These are phyloP conservation scores for Tanozyma kutaoensis DNA, from an alignment of 805 yeast species.

Conservation along the genomic window DNA sequence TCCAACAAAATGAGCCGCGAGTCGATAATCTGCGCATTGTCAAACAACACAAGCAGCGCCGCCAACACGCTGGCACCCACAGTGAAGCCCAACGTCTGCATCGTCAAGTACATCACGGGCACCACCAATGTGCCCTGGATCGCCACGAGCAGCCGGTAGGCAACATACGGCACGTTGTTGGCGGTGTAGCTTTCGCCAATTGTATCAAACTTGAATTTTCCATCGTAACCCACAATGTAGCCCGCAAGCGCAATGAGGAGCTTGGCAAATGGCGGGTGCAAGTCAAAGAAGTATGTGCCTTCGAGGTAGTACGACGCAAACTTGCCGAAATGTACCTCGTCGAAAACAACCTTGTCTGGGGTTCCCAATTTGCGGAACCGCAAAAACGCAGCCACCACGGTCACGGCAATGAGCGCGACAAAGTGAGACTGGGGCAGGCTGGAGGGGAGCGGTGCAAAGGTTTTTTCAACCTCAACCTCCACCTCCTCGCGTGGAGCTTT, in stretches of 20 bases:
- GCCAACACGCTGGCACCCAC: constrained; percentile 72
- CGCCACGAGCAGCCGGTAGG: constrained; percentile 70
- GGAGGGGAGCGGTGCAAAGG: no score
- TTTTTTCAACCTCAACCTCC: background rate
- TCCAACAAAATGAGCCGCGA: constrained; percentile 86
- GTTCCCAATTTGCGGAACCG: constrained; percentile 57
- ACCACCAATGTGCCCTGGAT: constrained; percentile 72
- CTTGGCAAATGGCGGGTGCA: constrained; percentile 97
- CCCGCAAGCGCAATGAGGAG: constrained; percentile 85
- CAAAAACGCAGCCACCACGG: constrained; percentile 31
- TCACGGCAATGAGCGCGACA: constrained; percentile 22
- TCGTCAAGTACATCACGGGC: constrained; percentile 70
- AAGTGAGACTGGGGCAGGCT: no score
- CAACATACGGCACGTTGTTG: constrained; percentile 78
- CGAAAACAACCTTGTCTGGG: constrained; percentile 72
- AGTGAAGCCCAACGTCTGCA: constrained; percentile 75
- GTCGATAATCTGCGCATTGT: constrained; percentile 83
- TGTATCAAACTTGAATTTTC: constrained; percentile 81
- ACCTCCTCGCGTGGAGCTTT: background rate
- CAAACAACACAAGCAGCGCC: constrained; percentile 63
- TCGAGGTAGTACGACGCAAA: constrained; percentile 78
- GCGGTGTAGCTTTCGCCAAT: constrained; percentile 73
- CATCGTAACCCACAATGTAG: constrained; percentile 78
- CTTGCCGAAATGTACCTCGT: constrained; percentile 81
- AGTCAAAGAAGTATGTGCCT: constrained; percentile 86